Evolutionary conservation across 2,329 filamentous ascomycete genomes (phyloP).

Genomic region (Diaporthe humulicola): DNA sequence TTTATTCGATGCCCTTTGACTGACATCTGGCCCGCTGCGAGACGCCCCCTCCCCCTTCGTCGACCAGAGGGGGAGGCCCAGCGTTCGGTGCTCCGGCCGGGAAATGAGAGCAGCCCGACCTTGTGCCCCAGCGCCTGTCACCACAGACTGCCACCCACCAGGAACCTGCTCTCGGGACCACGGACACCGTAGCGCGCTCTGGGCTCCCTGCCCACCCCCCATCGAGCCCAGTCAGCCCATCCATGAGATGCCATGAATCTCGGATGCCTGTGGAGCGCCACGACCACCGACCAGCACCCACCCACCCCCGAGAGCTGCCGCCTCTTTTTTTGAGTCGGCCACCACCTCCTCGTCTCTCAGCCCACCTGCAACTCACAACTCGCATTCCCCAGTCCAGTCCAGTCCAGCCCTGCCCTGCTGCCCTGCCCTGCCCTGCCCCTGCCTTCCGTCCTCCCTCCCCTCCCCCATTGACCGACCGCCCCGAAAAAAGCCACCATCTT

Average conservation of each 20-base stretch:
- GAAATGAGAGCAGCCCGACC: conserved; percentile 24
- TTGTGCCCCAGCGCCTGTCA: conserved; percentile 1
- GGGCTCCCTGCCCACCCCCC: conserved; percentile 27
- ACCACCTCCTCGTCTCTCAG: conserved; percentile 40
- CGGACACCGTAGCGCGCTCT: conserved; percentile 36
- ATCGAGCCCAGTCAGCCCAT: conserved; percentile 35
- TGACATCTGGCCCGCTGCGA: conserved; percentile 3
- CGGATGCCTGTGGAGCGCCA: conserved; percentile 38
- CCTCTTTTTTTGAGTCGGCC: conserved; percentile 31
- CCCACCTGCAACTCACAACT: conserved; percentile 33
- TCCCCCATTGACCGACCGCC: conserved; percentile 42
- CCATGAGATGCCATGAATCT: conserved; percentile 24
- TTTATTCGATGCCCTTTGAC: conserved; percentile 5
- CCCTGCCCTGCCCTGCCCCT: conserved; percentile 35
- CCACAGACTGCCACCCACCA: conserved; percentile 15
- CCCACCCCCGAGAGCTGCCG: conserved; percentile 33
- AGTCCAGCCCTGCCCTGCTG: conserved; percentile 39
- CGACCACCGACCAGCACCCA: conserved; percentile 28
- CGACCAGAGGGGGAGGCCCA: conserved; percentile 4
- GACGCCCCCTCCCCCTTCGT: background rate
- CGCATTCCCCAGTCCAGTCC: conserved; percentile 25
- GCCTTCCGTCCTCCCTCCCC: conserved; percentile 41
- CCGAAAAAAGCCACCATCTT: conserved; percentile 36
- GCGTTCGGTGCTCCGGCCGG: conserved; percentile 40
- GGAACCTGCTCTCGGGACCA: conserved; percentile 35